A percentile compares a stretch with the other conserved stretches of the same genome.
Evolutionary conservation across 371 early-diverging fungal species (phyloP).

Genomic region (Sporodiniella umbellata): DNA sequence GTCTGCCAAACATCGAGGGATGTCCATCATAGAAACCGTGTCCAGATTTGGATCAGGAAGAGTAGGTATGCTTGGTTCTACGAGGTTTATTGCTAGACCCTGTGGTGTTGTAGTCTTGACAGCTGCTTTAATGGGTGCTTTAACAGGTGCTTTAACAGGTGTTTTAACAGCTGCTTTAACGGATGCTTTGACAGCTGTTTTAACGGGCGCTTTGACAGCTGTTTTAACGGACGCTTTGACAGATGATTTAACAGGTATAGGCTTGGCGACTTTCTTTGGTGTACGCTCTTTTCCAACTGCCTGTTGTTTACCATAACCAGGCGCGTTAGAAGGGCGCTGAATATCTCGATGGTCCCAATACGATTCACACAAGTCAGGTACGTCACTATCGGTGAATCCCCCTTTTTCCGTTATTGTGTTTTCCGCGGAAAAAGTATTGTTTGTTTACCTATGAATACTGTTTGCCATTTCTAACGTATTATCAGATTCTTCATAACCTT

Average conservation of each 20-base stretch:
- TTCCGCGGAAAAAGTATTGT: not conserved
- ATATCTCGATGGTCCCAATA: slow-evolving; percentile 19
- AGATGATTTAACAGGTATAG: too few relatives aligned
- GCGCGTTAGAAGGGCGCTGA: slow-evolving; percentile 12
- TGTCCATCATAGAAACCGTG: not conserved
- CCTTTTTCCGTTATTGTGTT: not conserved
- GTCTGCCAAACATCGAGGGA: slow-evolving; percentile 11
- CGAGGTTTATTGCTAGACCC: too few relatives aligned
- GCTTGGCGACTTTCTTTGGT: too few relatives aligned
- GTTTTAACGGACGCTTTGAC: not conserved
- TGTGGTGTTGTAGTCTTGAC: too few relatives aligned
- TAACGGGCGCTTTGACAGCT: too few relatives aligned
- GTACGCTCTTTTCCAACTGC: not conserved
- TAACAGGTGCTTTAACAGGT: not conserved
- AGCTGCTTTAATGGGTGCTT: not conserved
- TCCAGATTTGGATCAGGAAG: too few relatives aligned
- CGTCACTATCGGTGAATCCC: too few relatives aligned
- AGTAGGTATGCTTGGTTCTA: too few relatives aligned
- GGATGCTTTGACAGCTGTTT: too few relatives aligned
- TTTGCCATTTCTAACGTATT: slow-evolving; percentile 28
- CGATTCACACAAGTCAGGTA: slow-evolving; percentile 18
- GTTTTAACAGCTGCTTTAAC: not conserved
- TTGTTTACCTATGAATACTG: slow-evolving; percentile 24
- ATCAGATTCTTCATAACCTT: slow-evolving; percentile 11
- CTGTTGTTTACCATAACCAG: not conserved